Evolutionary conservation across 768 basidiomycete species (phyloP), one percentile per base, ranked within the genome.

Genomic region (Leccinum sublutescens): DNA sequence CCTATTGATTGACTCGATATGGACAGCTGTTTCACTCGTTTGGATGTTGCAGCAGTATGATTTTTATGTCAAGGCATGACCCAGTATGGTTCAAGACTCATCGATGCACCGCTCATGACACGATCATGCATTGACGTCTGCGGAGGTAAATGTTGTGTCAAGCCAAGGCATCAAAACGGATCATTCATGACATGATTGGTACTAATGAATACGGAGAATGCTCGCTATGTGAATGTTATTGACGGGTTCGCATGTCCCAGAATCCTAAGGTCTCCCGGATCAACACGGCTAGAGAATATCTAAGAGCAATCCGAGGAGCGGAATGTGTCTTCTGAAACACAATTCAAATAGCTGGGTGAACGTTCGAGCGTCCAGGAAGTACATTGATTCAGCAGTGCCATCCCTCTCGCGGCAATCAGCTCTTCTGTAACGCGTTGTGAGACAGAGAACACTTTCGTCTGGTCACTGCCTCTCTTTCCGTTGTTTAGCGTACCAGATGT

Each of bases 41-140:
- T 95, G 93, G 93, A 95, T 95, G 93, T 76, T 91, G 64, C 76
- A 76, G 21, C 89, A 93, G 67, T 93, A 93, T 68, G 82, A 86
- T 52, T 90, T 84, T 73, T 95, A 95, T 74, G 83, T 95, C 67
- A 75, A 74, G 62, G 23, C 61, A 23, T 79, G 61, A 71, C 29
- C 49, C 15, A 34, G 11, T n/a, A 29, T 58, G n/a, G 40, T 62
- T 54, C 19, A 40, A 48, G 21, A 12, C 19, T 36, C n/a, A 43
- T 43, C 40, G 40, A 43, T 43, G n/a, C 40, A n/a, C 27, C 14
- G 19, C 3, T 51, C 34, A 50, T 49, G 31, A 47, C 36, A 49
- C 45, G 29, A 53, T 55, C 40, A 43, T 43, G 40, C n/a, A 43
- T 43, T 43, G 40, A 43, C 40, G 7, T 10, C 40, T 43, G n/a